Evolutionary conservation across 805 yeast genomes (phyloP).

Genomic region (Kuraishia molischiana): DNA sequence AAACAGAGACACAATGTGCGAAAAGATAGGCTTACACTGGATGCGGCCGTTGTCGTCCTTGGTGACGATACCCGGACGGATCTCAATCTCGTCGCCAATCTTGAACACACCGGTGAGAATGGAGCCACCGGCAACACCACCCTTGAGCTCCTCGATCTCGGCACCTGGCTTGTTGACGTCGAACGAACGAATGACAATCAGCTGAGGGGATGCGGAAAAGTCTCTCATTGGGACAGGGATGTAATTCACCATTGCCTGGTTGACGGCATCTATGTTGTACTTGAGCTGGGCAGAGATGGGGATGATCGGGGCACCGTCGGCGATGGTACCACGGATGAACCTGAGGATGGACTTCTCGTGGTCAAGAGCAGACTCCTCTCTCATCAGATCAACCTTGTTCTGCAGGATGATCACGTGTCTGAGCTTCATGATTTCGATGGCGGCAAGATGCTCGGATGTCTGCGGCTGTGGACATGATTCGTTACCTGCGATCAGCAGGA

Average conservation of each 20-base stretch:
- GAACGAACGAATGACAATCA: slow-evolving; percentile 95
- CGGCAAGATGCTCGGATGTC: slow-evolving; percentile 98
- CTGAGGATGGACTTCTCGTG: slow-evolving; percentile 88
- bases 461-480: slow-evolving; percentile 99
- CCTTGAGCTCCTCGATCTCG: slow-evolving; percentile 92
- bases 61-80: slow-evolving; percentile 98
- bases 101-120: slow-evolving; percentile 94
- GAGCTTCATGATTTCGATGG: slow-evolving; percentile 97
- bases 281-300: slow-evolving; percentile 98
- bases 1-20: slow-evolving; percentile 85
- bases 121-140: slow-evolving; percentile 99
- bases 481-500: slow-evolving; percentile 92
- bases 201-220: slow-evolving; percentile 85
- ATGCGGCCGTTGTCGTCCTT: slow-evolving; percentile 83
- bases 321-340: slow-evolving; percentile 95
- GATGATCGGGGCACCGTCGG: slow-evolving; percentile 98
- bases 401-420: slow-evolving; percentile 93
- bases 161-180: slow-evolving; percentile 99
- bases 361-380: slow-evolving; percentile 92
- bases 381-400: slow-evolving; percentile 97
- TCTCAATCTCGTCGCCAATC: slow-evolving; percentile 96
- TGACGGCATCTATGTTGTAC: slow-evolving; percentile 97
- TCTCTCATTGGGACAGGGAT: slow-evolving; percentile 97
- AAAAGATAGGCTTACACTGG: slow-evolving; percentile 92
- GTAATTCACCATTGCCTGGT: slow-evolving; percentile 88